Percentiles rank a stretch among this genome's conserved stretches.
These are phyloP conservation scores for Penicillium janthinellum DNA, from an alignment of 2,329 filamentous ascomycete genomes.

Conservation along the genomic window DNA sequence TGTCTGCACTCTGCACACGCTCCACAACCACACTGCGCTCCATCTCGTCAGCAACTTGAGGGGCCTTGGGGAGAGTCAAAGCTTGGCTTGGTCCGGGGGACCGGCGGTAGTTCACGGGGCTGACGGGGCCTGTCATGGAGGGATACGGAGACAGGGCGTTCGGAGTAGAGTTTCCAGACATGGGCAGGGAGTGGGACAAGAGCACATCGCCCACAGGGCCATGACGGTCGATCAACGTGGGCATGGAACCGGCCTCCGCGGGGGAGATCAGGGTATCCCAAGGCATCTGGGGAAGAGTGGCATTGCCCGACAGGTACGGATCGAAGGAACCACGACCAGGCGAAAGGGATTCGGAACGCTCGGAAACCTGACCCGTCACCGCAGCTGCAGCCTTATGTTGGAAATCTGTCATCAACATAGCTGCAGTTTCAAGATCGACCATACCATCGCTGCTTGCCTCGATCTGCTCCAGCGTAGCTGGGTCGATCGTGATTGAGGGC, in stretches of 20 bases:
- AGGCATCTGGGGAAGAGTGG: conserved; percentile 80
- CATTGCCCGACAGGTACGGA: conserved; percentile 74
- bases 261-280: conserved; percentile 87
- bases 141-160: conserved; percentile 73
- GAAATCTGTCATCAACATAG: conserved; percentile 97
- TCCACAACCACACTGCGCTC: conserved; percentile 83
- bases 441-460: conserved; percentile 86
- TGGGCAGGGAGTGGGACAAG: conserved; percentile 71
- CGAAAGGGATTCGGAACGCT: conserved; percentile 65
- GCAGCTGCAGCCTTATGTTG: conserved; percentile 89
- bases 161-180: conserved; percentile 69
- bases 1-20: conserved; percentile 79
- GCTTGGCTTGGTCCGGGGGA: conserved; percentile 69
- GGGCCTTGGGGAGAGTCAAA: conserved; percentile 67
- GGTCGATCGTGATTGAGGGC: conserved; percentile 76
- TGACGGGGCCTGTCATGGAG: conserved; percentile 67
- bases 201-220: conserved; percentile 61
- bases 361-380: conserved; percentile 51
- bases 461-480: conserved; percentile 86
- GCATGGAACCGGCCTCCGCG: conserved; percentile 61
- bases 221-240: conserved; percentile 68
- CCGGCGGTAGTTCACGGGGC: conserved; percentile 68
- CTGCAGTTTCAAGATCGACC: conserved; percentile 94
- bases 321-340: conserved; percentile 69
- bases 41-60: conserved; percentile 80